Evolutionary conservation across 1,284 basidiomycete species (phyloP), one percentile per base, ranked within the genome.

Genomic region (Naganishia liquefaciens): DNA sequence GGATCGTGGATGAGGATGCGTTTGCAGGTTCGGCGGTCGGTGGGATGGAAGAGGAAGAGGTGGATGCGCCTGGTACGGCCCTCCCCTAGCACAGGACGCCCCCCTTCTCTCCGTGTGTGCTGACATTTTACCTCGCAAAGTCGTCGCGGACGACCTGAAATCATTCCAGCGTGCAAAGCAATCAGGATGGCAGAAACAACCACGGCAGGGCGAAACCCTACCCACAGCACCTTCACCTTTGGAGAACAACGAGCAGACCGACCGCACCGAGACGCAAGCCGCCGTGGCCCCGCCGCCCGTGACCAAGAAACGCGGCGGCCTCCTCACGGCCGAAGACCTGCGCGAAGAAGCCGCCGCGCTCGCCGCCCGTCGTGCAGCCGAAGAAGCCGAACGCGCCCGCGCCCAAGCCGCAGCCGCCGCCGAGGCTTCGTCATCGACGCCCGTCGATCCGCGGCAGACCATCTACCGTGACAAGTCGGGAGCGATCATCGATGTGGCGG

Each of bases 381-480:
- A 80, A 63, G 77, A 77, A 68, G 70, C 68, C 13, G 51, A 27
- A 15, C 52, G 42, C 42, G 46, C 60, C 25, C 21, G 33, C 21
- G 54, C 72, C 49, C 72, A 76, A n/a, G 82, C 84, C 4, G 79
- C 81, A 17, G 75, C 74, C 2, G 78, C 78, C 58, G 83, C 81
- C 25, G 86, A 86, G 68, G 83, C 85, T 67, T 82, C 85, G 57
- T 83, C 84, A 33, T 15, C 52, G 2, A 3, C 52, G 1, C n/a
- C 43, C 23, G 23, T 46, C 0, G 83, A 82, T 23, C 86, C 87
- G 17, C 88, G 92, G 73, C 89, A 93, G 75, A 99, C 96, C 0
- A 86, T 99, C 13, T 96, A 99, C 78, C 92, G 96, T 75, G 95
- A 99, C 77, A 81, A 87, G 19, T 84, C 85, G 9, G 96, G 96